Conservation (phyloP, 2,329 filamentous ascomycete genomes). For the Hypoxylon sp. region DNA sequence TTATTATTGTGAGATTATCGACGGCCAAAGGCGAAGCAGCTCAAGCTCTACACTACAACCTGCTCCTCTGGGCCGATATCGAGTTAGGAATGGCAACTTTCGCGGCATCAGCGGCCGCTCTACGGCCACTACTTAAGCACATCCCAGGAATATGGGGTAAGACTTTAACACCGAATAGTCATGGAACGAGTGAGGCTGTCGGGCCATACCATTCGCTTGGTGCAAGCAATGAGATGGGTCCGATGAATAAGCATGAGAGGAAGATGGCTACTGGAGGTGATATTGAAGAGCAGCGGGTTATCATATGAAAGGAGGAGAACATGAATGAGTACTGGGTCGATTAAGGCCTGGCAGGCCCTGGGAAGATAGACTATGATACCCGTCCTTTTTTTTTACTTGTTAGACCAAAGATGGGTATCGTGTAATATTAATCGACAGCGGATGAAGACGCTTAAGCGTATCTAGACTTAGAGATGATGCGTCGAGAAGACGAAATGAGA, state of each 20-base stretch:
- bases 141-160: slow-evolving; percentile 40
- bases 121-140: slow-evolving; percentile 53
- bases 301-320: slow-evolving; percentile 32
- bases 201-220: slow-evolving; percentile 35
- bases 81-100: slow-evolving; percentile 54
- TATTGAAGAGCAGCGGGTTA: slow-evolving; percentile 7
- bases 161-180: slow-evolving; percentile 25
- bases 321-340: neutral
- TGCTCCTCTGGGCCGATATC: slow-evolving; percentile 55
- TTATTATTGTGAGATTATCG: slow-evolving; percentile 51
- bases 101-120: slow-evolving; percentile 52
- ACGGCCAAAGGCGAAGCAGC: slow-evolving; percentile 45
- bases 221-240: slow-evolving; percentile 32
- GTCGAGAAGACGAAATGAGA: neutral
- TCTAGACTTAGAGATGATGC: neutral
- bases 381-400: neutral
- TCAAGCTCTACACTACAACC: slow-evolving; percentile 51
- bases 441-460: neutral
- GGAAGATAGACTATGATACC: neutral
- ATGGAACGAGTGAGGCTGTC: slow-evolving; percentile 30
- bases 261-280: slow-evolving; percentile 3
- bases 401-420: neutral
- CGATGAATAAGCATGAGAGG: slow-evolving; percentile 12
- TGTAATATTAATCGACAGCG: neutral
- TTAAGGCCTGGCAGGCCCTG: neutral